Conservation (phyloP, 495 filamentous ascomycete species). For the Usnea hakonensis region DNA sequence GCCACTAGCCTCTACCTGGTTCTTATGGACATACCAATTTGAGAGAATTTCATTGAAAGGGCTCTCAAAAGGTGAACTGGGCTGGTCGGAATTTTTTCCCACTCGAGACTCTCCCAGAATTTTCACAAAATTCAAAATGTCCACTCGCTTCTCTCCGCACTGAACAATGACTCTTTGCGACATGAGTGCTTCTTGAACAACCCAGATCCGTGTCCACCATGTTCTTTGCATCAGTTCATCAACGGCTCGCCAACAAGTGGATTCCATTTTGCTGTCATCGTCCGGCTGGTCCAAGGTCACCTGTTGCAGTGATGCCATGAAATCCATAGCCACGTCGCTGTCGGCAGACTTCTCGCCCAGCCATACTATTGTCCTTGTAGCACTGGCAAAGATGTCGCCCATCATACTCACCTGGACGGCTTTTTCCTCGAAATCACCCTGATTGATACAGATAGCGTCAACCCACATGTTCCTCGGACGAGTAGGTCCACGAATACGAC, state of each 20-base stretch:
- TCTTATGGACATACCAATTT: neutral
- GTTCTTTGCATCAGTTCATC: neutral
- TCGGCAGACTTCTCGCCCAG: conserved; percentile 14
- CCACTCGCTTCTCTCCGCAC: neutral
- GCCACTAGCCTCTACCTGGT: neutral
- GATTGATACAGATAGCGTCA: neutral
- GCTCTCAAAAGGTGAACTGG: too few species aligned
- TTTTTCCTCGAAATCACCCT: conserved; percentile 9
- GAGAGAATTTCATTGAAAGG: neutral
- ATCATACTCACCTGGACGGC: conserved; percentile 10
- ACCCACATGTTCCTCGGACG: too few species aligned
- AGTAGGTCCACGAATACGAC: too few species aligned
- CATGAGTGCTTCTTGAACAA: conserved; percentile 3
- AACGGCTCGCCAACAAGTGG: neutral
- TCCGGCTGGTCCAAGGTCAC: neutral
- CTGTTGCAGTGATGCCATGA: neutral
- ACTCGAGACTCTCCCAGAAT: neutral
- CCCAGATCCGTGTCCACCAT: conserved; percentile 11
- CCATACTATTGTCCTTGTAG: conserved; percentile 14
- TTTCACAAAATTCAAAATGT: neutral
- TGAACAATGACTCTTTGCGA: neutral
- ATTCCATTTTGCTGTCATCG: neutral
- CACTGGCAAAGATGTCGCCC: conserved; percentile 15
- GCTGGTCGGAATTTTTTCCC: neutral
- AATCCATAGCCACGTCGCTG: conserved; percentile 10